phyloP scores from a whole-genome alignment of 345 rosid species.

The Euclidium syriacum region DNA sequence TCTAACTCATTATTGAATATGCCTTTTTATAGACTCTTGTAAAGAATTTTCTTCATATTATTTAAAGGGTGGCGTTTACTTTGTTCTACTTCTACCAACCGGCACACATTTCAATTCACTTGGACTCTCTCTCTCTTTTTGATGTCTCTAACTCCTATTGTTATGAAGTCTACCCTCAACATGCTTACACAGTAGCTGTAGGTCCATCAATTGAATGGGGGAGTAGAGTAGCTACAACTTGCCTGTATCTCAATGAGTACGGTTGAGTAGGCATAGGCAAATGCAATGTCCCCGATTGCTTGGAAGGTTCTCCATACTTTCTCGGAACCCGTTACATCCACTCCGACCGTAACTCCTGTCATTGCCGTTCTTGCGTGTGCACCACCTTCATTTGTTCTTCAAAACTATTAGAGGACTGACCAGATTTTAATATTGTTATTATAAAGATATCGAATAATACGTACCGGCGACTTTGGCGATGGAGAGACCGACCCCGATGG shows the following conservation, averaged over 20 bases:
- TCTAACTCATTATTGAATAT: no score
- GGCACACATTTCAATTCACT: neutral
- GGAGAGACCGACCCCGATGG: slow-evolving; percentile 75
- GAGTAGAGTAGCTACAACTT: no score
- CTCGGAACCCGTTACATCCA: slow-evolving; percentile 61
- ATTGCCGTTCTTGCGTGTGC: slow-evolving; percentile 37
- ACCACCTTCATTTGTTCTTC: slow-evolving; percentile 20
- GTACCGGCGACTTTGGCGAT: slow-evolving; percentile 47
- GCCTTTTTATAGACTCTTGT: no score
- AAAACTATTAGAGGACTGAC: neutral
- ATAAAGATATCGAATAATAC: neutral
- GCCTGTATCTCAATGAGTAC: slow-evolving; percentile 86
- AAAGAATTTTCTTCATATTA: no score
- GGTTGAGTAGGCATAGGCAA: slow-evolving; percentile 77
- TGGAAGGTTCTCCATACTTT: slow-evolving; percentile 83
- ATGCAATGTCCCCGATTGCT: slow-evolving; percentile 77
- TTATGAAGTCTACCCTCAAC: neutral
- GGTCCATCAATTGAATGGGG: neutral
- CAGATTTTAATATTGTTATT: no score
- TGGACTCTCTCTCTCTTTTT: neutral
- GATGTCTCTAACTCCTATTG: neutral
- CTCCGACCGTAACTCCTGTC: slow-evolving; percentile 54
- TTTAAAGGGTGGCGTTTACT: neutral
- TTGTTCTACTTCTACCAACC: neutral
- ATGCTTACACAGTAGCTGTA: neutral